These are phyloP conservation scores for Pseudogymnoascus sp. DNA, from an alignment of 2,329 filamentous ascomycete genomes.

Conservation along the genomic window DNA sequence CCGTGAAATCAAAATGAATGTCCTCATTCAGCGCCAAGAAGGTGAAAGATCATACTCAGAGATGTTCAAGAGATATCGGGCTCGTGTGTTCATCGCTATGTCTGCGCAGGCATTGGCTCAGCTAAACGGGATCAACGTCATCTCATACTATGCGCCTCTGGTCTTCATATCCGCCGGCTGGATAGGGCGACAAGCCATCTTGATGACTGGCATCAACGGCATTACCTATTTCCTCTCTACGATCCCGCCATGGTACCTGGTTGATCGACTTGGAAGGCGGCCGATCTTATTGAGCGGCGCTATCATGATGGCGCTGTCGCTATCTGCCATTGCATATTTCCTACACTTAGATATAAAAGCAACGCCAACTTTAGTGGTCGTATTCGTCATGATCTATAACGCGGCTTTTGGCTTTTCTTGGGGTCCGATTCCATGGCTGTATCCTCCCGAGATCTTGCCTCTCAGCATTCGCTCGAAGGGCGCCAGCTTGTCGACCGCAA, in stretches of 20 bases:
- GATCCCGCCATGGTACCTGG: conserved; percentile 93
- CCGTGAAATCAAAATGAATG: conserved; percentile 98
- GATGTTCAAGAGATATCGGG: conserved; percentile 91
- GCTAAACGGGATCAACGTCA: conserved; percentile 98
- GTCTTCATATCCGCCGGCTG: conserved; percentile 98
- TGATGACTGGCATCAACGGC: conserved; percentile 96
- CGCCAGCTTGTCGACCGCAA: conserved; percentile 88
- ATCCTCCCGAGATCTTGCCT: conserved; percentile 96
- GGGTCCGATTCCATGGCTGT: conserved; percentile 97
- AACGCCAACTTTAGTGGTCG: conserved; percentile 79
- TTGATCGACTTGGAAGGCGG: conserved; percentile 84
- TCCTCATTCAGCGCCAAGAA: conserved; percentile 87
- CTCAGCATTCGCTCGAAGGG: conserved; percentile 96
- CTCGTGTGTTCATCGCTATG: conserved; percentile 96
- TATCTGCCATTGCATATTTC: conserved; percentile 91
- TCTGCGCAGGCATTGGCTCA: conserved; percentile 93
- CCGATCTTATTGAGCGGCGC: conserved; percentile 87
- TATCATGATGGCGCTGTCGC: conserved; percentile 77
- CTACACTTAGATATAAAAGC: conserved; percentile 74
- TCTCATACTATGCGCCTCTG: conserved; percentile 88
- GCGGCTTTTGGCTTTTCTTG: conserved; percentile 95
- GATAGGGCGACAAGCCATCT: conserved; percentile 79
- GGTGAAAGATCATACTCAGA: conserved; percentile 85
- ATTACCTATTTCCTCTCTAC: conserved; percentile 88
- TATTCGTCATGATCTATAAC: conserved; percentile 98